Conservation (phyloP, 1,139 yeast genomes). For the Nadsonia commutata region DNA sequence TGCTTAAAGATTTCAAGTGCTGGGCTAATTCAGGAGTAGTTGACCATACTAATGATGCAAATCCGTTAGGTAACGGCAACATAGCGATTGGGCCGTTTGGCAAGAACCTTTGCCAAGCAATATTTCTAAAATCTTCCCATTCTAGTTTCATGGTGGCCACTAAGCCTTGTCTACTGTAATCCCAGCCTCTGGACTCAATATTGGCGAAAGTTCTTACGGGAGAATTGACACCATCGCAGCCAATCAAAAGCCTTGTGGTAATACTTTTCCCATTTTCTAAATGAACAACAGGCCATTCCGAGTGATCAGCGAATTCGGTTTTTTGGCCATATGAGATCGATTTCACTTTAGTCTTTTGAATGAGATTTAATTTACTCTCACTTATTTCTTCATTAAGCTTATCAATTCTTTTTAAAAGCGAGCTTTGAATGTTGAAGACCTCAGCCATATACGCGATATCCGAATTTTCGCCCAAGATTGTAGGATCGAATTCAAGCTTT, state of each 20-base stretch:
- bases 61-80: constrained; percentile 71
- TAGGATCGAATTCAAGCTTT: constrained; percentile 55
- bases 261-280: constrained; percentile 51
- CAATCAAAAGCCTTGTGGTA: constrained; percentile 64
- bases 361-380: constrained; percentile 26
- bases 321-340: constrained; percentile 24
- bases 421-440: constrained; percentile 67
- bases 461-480: constrained; percentile 18
- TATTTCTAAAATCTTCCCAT: constrained; percentile 49
- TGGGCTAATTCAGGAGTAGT: constrained; percentile 65
- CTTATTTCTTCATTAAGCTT: constrained; percentile 27
- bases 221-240: constrained; percentile 94
- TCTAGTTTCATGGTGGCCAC: constrained; percentile 76
- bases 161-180: constrained; percentile 72
- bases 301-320: constrained; percentile 17
- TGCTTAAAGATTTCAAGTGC: constrained; percentile 41
- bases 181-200: constrained; percentile 87
- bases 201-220: constrained; percentile 77
- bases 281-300: constrained; percentile 67
- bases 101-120: constrained; percentile 90
- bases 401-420: constrained; percentile 42
- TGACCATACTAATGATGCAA: constrained; percentile 89
- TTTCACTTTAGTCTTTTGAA: constrained; percentile 54
- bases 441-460: constrained; percentile 78
- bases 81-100: constrained; percentile 90